Percentiles rank a stretch among this genome's conserved stretches.
phyloP scores from a whole-genome alignment of 345 rosid genomes.

The Eucalyptus tenuipes region DNA sequence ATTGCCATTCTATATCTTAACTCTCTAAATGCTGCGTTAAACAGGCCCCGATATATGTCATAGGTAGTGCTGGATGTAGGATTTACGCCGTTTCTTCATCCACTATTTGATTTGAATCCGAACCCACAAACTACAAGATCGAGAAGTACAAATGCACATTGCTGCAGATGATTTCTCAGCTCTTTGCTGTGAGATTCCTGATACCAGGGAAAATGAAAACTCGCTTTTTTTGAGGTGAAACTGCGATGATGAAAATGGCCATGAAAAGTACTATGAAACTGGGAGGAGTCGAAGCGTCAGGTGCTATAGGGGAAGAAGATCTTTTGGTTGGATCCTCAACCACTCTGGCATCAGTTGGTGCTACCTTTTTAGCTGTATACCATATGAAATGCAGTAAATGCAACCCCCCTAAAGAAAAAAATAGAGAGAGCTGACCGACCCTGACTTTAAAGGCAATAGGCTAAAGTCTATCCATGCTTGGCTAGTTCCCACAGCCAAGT shows the following conservation, averaged over 20 bases:
- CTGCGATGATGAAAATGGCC: not conserved
- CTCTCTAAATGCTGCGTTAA: not conserved
- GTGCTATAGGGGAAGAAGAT: not conserved
- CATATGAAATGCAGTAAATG: not conserved
- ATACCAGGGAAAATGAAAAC: not conserved
- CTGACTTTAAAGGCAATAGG: not conserved
- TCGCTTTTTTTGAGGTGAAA: not conserved
- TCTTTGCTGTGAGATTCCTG: not conserved
- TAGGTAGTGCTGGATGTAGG: not conserved
- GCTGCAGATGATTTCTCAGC: not conserved
- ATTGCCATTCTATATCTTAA: not conserved
- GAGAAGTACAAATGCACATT: not conserved
- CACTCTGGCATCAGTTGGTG: not conserved
- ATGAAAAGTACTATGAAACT: not conserved
- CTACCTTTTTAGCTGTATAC: not conserved
- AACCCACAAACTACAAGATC: not conserved
- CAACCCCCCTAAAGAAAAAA: not conserved
- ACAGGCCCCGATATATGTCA: not conserved
- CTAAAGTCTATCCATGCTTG: not conserved
- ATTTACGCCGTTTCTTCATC: not conserved
- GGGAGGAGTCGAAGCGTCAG: not conserved
- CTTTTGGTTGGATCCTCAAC: not conserved
- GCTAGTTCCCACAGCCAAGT: not conserved
- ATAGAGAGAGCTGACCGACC: not conserved
- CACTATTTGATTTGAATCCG: not conserved